Evolutionary conservation across 306 rosid species (phyloP), one percentile per base, ranked within the genome.

Genomic region (Citrullus mucosospermus): DNA sequence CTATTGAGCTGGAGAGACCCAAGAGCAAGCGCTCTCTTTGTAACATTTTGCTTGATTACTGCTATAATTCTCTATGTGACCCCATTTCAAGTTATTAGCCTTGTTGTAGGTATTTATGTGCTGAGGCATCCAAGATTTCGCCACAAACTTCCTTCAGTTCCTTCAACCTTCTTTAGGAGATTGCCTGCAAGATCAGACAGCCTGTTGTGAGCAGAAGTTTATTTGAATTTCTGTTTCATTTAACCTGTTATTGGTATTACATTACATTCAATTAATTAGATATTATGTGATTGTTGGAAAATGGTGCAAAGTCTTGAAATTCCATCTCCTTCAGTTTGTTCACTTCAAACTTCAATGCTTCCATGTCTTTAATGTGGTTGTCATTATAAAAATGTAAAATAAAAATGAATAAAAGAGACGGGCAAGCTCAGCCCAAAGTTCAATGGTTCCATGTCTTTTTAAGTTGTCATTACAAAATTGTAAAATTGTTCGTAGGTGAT

Each of bases 1-100:
- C 81, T 93, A 66, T 62, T 90, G 46, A 93, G 98, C 32, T 93
- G 98, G 98, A 89, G 98, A 82, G 98, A 93, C 78, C 98, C 97
- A 78, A 89, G 98, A 76, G 93, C 97, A 22, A 93, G 90, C 36
- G 76, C 96, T 17, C 68, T 93, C 60, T 93, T 91, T 62, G 71
- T 91, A 11, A 83, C 82, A 57, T 88, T 89, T 59, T 93, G 97
- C 86, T 82, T 90, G 32, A 56, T 90, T 83, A 91, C 89, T 20
- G 96, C 98, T 54, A 61, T 91, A 38, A 86, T 88, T 80, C 91
- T 93, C 6, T 93, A 88, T 28, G 96, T 91, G 56, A 93, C 97
- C 58, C 98, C 98, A 17, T 93, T 93, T 85, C 98, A 91, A 83
- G 86, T 90, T 50, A 81, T 91, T 72, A 78, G 25, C 11, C 90